A percentile compares a stretch with the other conserved stretches of the same genome.
These are phyloP conservation scores for Babesia bigemina DNA, from an alignment of 169 alveolate species.

Conservation along the genomic window DNA sequence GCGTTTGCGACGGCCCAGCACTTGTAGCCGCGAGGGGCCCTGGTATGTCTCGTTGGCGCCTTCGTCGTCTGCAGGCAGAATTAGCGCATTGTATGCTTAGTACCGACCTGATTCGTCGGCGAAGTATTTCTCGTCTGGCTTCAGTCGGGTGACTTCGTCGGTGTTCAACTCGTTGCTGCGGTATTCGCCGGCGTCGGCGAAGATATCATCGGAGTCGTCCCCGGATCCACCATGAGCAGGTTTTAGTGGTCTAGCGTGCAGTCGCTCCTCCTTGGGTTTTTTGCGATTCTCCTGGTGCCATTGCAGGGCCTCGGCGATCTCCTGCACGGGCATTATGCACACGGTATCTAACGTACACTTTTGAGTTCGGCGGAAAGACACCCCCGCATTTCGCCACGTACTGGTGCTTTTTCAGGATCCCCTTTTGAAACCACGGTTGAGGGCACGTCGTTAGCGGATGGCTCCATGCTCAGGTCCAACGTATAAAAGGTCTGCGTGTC, in stretches of 20 bases:
- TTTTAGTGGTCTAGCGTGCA: slow-evolving; percentile 26
- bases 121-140: slow-evolving; percentile 34
- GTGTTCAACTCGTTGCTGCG: slow-evolving; percentile 38
- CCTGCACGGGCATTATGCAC: slow-evolving; percentile 7
- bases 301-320: slow-evolving; percentile 38
- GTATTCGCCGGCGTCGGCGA: slow-evolving; percentile 50
- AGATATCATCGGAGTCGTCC: slow-evolving; percentile 57
- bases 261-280: slow-evolving; percentile 38
- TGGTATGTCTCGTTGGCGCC: slow-evolving; percentile 3
- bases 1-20: slow-evolving; percentile 16
- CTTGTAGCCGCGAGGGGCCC: slow-evolving; percentile 8
- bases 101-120: slow-evolving; percentile 25
- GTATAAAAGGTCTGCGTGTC: slow-evolving; percentile 48
- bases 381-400: slow-evolving; percentile 1
- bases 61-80: slow-evolving; percentile 14
- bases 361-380: not conserved
- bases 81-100: not conserved
- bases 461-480: slow-evolving; percentile 63
- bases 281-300: slow-evolving; percentile 68
- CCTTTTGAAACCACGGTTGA: slow-evolving; percentile 53
- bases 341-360: not conserved
- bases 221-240: slow-evolving; percentile 9
- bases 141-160: slow-evolving; percentile 2
- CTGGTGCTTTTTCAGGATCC: slow-evolving; percentile 25
- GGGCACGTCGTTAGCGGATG: slow-evolving; percentile 70